Evolutionary conservation across 2,329 filamentous ascomycete species (phyloP).

Genomic region (Xylariales sp.): DNA sequence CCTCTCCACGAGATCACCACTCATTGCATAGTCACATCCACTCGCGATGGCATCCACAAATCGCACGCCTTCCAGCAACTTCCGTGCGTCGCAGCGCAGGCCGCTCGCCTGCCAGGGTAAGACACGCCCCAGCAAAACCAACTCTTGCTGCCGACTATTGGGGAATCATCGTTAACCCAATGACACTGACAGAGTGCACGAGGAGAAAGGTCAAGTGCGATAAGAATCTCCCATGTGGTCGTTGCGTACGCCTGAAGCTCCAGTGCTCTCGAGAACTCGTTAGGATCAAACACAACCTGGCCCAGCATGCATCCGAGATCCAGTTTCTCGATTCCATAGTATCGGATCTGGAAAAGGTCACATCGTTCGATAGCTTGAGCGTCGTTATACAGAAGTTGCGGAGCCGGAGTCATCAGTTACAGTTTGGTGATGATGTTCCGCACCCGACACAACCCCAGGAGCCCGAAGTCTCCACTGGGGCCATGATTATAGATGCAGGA

Average conservation of each 20-base stretch:
- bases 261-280: slow-evolving; percentile 1
- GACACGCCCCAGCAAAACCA: too few species aligned
- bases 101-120: not conserved
- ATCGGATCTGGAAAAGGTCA: not conserved
- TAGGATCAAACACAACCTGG: not conserved
- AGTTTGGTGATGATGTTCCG: slow-evolving; percentile 1
- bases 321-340: not conserved
- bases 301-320: slow-evolving; percentile 1
- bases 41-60: too few species aligned
- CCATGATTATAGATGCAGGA: too few species aligned
- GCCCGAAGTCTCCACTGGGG: too few species aligned
- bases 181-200: not conserved
- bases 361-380: not conserved
- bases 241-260: not conserved
- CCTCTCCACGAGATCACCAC: too few species aligned
- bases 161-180: not conserved
- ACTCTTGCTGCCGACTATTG: not conserved
- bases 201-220: slow-evolving; percentile 5
- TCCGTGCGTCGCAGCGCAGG: slow-evolving; percentile 1
- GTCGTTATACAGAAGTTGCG: not conserved
- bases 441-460: too few species aligned
- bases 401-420: not conserved
- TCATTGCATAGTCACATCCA: too few species aligned
- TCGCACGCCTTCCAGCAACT: too few species aligned
- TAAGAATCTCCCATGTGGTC: slow-evolving; percentile 2